Percentiles rank a stretch among this genome's conserved stretches.
phyloP scores from a whole-genome alignment of 192 early-diverging fungal species.

The Linnemannia exigua region DNA sequence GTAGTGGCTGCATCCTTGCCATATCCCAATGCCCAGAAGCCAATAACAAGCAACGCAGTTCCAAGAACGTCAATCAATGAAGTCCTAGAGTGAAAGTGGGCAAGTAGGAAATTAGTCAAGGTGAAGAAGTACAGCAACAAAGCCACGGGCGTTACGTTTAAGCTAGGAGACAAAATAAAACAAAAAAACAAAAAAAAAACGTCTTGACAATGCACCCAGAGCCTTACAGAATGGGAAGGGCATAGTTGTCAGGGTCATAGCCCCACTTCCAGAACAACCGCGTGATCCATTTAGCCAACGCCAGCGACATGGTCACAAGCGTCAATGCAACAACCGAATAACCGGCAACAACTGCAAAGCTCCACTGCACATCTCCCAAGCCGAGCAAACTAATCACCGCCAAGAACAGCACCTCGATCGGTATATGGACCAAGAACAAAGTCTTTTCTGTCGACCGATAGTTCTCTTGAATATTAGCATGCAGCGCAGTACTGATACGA shows the following conservation, averaged over 20 bases:
- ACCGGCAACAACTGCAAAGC: slow-evolving; percentile 29
- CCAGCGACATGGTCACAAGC: slow-evolving; percentile 63
- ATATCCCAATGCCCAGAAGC: slow-evolving; percentile 52
- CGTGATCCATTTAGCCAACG: slow-evolving; percentile 71
- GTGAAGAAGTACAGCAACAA: not conserved
- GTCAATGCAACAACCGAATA: slow-evolving; percentile 27
- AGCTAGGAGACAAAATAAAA: slow-evolving; percentile 5
- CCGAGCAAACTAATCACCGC: slow-evolving; percentile 31
- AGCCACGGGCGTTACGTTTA: too few species aligned
- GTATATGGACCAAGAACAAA: slow-evolving; percentile 78
- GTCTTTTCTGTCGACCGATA: slow-evolving; percentile 69
- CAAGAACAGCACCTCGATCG: slow-evolving; percentile 77
- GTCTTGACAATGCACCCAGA: not conserved
- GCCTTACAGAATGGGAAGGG: slow-evolving; percentile 72
- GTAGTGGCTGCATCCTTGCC: slow-evolving; percentile 10
- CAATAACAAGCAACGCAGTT: slow-evolving; percentile 69
- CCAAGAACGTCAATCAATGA: slow-evolving; percentile 81
- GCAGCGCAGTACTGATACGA: slow-evolving; percentile 81
- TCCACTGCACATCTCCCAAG: slow-evolving; percentile 52
- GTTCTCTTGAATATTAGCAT: slow-evolving; percentile 64
- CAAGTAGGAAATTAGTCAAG: not conserved
- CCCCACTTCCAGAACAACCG: slow-evolving; percentile 70
- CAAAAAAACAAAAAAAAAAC: not conserved
- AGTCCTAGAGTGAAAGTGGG: slow-evolving; percentile 63
- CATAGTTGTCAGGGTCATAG: slow-evolving; percentile 86